Percentiles rank a stretch among this genome's conserved stretches.
These are phyloP conservation scores for Alternaria sp. DNA, from an alignment of 2,329 filamentous ascomycete species.

Conservation along the genomic window DNA sequence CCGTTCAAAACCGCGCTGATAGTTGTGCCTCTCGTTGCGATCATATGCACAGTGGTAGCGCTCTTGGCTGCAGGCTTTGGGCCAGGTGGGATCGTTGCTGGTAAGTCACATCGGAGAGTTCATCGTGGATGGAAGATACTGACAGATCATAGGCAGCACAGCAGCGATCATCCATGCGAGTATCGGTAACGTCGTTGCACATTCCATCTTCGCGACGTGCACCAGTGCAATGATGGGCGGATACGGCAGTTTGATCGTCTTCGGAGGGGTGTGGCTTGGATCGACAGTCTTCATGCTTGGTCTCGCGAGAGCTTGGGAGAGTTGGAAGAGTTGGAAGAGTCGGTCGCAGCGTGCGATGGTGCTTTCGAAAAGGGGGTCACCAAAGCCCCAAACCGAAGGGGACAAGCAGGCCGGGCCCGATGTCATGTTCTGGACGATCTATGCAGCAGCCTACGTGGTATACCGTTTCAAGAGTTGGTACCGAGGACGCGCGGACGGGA, in stretches of 20 bases:
- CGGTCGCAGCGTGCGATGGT: background rate
- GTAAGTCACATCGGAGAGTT: background rate
- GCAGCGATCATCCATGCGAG: slow-evolving; percentile 35
- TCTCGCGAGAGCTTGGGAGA: background rate
- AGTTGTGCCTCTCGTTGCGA: slow-evolving; percentile 10
- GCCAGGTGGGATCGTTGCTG: slow-evolving; percentile 7
- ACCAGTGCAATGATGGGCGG: slow-evolving; percentile 42
- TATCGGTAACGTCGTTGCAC: slow-evolving; percentile 31
- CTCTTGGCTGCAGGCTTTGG: slow-evolving; percentile 17
- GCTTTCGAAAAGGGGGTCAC: background rate
- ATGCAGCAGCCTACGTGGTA: background rate
- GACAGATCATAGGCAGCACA: slow-evolving; percentile 27
- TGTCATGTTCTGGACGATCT: background rate
- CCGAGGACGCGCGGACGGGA: background rate
- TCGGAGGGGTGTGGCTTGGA: slow-evolving; percentile 12
- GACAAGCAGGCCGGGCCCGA: background rate
- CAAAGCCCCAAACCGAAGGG: too few relatives aligned
- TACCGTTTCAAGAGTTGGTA: slow-evolving; percentile 4
- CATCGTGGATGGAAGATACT: background rate
- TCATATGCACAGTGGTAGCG: slow-evolving; percentile 5
- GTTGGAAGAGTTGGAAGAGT: background rate
- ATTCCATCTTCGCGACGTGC: slow-evolving; percentile 33
- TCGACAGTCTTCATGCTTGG: background rate
- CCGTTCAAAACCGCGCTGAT: slow-evolving; percentile 15
- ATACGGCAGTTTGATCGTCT: slow-evolving; percentile 24